These are phyloP conservation scores for Fusarium anguioides DNA, from an alignment of 2,329 filamentous ascomycete species.

Conservation along the genomic window DNA sequence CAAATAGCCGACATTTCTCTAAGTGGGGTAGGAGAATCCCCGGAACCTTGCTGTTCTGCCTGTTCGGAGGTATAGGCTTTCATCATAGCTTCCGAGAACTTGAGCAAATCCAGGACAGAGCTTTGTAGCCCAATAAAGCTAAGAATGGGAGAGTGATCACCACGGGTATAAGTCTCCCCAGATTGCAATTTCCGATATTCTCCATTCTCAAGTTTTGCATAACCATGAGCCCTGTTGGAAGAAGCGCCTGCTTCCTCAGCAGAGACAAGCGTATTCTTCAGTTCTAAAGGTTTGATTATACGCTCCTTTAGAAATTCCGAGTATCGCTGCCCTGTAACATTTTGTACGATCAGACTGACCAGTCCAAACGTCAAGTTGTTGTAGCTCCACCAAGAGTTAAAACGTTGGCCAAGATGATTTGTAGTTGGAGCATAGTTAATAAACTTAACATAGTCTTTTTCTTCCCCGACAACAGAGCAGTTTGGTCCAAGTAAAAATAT, in stretches of 20 bases:
- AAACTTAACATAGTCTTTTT: background rate
- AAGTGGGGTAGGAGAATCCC: background rate
- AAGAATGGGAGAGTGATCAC: background rate
- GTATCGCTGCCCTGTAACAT: background rate
- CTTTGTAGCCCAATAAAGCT: background rate
- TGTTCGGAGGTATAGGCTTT: background rate
- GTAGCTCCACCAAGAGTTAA: background rate
- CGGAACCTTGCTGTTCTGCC: background rate
- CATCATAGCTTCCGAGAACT: background rate
- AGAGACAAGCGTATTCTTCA: background rate
- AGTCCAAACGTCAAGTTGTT: background rate
- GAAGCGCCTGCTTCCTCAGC: background rate
- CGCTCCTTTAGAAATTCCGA: background rate
- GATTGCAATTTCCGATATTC: background rate
- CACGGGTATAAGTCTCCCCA: background rate
- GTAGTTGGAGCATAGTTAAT: background rate
- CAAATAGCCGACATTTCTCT: background rate
- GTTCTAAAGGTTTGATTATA: background rate
- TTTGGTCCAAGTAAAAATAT: background rate
- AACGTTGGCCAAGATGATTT: background rate
- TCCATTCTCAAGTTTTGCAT: background rate
- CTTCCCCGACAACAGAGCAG: background rate
- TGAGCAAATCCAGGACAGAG: background rate
- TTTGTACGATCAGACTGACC: background rate
- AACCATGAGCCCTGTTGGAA: background rate